Conservation (phyloP, 2,329 filamentous ascomycete genomes). For the Calonectria pteridis region DNA sequence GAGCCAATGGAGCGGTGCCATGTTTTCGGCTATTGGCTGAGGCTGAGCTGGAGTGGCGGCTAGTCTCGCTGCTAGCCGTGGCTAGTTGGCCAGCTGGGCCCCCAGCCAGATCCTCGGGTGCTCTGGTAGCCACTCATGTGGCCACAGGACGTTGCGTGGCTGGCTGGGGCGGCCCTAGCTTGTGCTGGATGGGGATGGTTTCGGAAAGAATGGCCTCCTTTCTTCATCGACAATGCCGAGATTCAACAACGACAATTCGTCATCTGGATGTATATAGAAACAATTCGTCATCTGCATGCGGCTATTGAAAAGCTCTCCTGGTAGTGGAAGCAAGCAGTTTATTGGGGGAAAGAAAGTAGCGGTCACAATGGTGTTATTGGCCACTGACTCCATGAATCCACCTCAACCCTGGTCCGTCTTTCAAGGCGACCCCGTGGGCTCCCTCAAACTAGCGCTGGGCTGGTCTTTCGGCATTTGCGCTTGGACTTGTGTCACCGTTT, state of each 20-base stretch:
- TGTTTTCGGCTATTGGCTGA: slow-evolving; percentile 2
- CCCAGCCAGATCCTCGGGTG: not conserved
- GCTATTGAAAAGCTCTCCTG: not conserved
- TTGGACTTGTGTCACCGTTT: not conserved
- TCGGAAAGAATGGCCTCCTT: no score
- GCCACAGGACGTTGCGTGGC: not conserved
- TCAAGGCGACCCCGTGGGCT: not conserved
- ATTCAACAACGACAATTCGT: not conserved
- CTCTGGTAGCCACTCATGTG: not conserved
- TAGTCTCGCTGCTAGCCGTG: not conserved
- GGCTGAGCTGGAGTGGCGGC: not conserved
- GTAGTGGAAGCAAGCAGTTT: not conserved
- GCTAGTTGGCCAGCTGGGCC: not conserved
- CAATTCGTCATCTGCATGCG: not conserved
- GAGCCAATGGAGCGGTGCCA: not conserved
- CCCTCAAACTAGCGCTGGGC: not conserved
- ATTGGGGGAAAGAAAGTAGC: not conserved
- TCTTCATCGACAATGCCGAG: not conserved
- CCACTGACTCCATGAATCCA: not conserved
- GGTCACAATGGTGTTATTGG: not conserved
- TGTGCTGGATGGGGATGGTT: not conserved
- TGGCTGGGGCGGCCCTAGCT: not conserved
- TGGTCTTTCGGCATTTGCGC: not conserved
- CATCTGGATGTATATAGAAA: no score
- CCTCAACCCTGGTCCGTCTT: not conserved